Evolutionary conservation across 208 protist species (phyloP).

Genomic region (Crithidia acanthocephali): DNA sequence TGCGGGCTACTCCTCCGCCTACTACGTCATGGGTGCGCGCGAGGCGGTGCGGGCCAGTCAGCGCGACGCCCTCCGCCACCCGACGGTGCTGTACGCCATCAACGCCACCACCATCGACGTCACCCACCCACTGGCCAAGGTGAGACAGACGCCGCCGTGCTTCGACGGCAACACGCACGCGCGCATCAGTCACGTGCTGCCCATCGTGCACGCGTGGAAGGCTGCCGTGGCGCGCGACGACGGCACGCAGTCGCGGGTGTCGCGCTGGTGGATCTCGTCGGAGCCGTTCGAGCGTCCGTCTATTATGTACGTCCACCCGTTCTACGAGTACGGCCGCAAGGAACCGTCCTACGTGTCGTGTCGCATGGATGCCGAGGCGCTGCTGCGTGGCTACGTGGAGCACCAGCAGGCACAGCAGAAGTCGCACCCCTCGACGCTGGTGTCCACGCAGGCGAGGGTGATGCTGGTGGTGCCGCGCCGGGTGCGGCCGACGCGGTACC

Average conservation of each 20-base stretch:
- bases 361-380: constrained; percentile 20
- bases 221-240: constrained; percentile 14
- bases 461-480: constrained; percentile 17
- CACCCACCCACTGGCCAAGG: neutral
- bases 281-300: constrained; percentile 1
- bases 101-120: constrained; percentile 11
- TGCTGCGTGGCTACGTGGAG: constrained; percentile 22
- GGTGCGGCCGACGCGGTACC: neutral
- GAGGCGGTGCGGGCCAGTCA: constrained; percentile 5
- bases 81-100: constrained; percentile 10
- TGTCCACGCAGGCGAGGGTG: neutral
- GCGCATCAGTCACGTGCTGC: constrained; percentile 7
- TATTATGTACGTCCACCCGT: constrained; percentile 21
- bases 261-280: constrained; percentile 24
- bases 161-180: constrained; percentile 15
- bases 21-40: neutral
- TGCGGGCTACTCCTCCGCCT: neutral
- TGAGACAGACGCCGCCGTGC: neutral
- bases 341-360: constrained; percentile 23
- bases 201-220: constrained; percentile 18
- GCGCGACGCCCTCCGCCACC: neutral
- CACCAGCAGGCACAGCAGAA: neutral
- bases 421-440: neutral
- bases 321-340: constrained; percentile 3
- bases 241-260: constrained; percentile 9